Conservation (phyloP, 805 yeast species). For the Wilhelminamyces savonicus region DNA sequence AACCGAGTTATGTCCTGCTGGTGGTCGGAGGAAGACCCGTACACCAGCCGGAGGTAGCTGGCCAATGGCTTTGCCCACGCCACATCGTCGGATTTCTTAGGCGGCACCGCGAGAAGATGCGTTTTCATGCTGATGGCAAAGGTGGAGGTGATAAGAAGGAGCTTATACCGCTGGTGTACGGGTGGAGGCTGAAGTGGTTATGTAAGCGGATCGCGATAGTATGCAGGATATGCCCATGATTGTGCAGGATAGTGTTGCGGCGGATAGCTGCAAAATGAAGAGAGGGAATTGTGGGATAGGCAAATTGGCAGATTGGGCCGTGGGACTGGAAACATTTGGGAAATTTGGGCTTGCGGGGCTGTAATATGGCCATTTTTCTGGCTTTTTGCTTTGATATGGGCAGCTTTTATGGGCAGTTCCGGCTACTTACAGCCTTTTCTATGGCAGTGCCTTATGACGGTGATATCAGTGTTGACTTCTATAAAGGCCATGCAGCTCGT, state of each 20-base stretch:
- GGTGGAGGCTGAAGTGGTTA: background rate
- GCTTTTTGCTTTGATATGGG: background rate
- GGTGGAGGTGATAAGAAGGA: background rate
- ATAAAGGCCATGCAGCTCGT: too few species aligned
- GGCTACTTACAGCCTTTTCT: too few species aligned
- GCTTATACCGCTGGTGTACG: background rate
- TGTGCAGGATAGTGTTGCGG: too few species aligned
- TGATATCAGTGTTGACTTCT: too few species aligned
- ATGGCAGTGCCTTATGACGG: too few species aligned
- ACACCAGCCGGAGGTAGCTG: slow-evolving; percentile 50
- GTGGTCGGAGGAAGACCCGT: slow-evolving; percentile 58
- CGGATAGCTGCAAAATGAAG: too few species aligned
- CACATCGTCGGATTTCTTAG: slow-evolving; percentile 46
- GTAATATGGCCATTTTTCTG: background rate
- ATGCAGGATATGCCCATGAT: background rate
- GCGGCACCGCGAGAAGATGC: slow-evolving; percentile 12
- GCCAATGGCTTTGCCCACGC: slow-evolving; percentile 64
- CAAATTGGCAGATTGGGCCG: too few species aligned
- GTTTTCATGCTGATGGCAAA: slow-evolving; percentile 11
- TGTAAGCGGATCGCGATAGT: background rate
- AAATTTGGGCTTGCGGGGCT: too few species aligned
- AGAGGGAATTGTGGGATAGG: too few species aligned
- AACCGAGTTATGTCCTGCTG: slow-evolving; percentile 48
- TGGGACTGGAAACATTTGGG: too few species aligned
- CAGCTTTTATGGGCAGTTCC: too few species aligned